Evolutionary conservation across 495 filamentous ascomycete species (phyloP), one percentile per base, ranked within the genome.

Genomic region (Elasticomyces elasticus): DNA sequence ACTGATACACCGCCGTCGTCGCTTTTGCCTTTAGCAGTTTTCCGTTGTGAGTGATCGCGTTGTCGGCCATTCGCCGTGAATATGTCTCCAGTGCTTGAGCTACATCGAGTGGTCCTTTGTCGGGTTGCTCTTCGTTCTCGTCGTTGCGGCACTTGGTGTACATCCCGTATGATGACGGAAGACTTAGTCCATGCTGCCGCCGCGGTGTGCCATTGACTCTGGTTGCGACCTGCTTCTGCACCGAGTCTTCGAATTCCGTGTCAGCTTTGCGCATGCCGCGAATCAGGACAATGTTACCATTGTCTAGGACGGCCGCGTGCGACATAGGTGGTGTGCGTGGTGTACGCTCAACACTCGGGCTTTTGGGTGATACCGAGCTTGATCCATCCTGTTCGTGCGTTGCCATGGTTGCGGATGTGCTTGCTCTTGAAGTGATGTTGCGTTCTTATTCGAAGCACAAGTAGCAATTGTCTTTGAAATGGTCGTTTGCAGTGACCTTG

Each of bases 51-150:
- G 48, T 51, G 13, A 51, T 3, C n/a, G 48, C 48, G 2, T 3
- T 20, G n/a, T 51, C 48, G 20, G 48, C 48, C 48, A 51, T 51
- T 6, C 33, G 48, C 48, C 40, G 28, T 1, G 28, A 2, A 33
- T 51, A 51, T 17, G 37, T 15, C 48, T 38, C 30, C 7, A 51
- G 24, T 19, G 45, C 28, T 7, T 2, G 27, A 19, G 42, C 20
- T 12, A 22, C 5, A 22, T 45, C 19, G 5, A 10, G 24, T 22
- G 12, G 40, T n/a, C 40, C 10, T 23, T 23, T 12, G 4, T 23
- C 42, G 4, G 42, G 19, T 3, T 2, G 42, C 3, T 45, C 3
- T 45, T 24, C 2, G 20, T 23, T 23, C 25, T 23, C 42, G 3
- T 12, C 12, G 12, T 15, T 40, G 4, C 12, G 35, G 35, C 19